A percentile compares a stretch with the other conserved stretches of the same genome.
Conservation (phyloP, 208 protist genomes). For the Zelonia costaricensis region DNA sequence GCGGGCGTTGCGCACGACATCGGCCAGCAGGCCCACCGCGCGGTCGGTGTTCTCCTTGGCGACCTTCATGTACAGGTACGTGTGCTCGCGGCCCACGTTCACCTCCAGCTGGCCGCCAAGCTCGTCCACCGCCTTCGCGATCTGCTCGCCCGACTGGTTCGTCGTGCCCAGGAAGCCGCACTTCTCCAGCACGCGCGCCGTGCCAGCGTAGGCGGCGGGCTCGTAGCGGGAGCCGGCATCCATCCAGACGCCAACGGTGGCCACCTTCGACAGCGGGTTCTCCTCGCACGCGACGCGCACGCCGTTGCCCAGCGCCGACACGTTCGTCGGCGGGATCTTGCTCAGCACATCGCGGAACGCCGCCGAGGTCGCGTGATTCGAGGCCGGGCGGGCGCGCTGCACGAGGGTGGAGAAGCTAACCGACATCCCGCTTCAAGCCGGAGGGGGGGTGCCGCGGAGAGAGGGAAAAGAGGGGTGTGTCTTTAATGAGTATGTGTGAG, state of each 20-base stretch:
- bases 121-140: slow-evolving; percentile 95
- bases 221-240: slow-evolving; percentile 97
- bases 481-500: too few relatives aligned
- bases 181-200: slow-evolving; percentile 98
- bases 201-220: slow-evolving; percentile 94
- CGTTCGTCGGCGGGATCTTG: slow-evolving; percentile 86
- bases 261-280: slow-evolving; percentile 86
- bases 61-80: slow-evolving; percentile 95
- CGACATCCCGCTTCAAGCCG: slow-evolving; percentile 49
- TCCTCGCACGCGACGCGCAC: slow-evolving; percentile 97
- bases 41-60: slow-evolving; percentile 93
- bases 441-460: too few relatives aligned
- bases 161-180: slow-evolving; percentile 97
- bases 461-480: too few relatives aligned
- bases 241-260: slow-evolving; percentile 97
- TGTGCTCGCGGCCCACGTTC: slow-evolving; percentile 97
- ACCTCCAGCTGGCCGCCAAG: slow-evolving; percentile 97
- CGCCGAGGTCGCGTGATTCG: slow-evolving; percentile 65
- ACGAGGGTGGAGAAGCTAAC: slow-evolving; percentile 86
- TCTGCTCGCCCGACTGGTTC: slow-evolving; percentile 79
- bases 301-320: slow-evolving; percentile 94
- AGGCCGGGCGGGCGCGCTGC: slow-evolving; percentile 76
- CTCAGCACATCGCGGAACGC: slow-evolving; percentile 69
- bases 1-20: slow-evolving; percentile 96
- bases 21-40: slow-evolving; percentile 95